These are phyloP conservation scores for Penstemon eatonii DNA, from an alignment of 257 asterid genomes.

Conservation along the genomic window DNA sequence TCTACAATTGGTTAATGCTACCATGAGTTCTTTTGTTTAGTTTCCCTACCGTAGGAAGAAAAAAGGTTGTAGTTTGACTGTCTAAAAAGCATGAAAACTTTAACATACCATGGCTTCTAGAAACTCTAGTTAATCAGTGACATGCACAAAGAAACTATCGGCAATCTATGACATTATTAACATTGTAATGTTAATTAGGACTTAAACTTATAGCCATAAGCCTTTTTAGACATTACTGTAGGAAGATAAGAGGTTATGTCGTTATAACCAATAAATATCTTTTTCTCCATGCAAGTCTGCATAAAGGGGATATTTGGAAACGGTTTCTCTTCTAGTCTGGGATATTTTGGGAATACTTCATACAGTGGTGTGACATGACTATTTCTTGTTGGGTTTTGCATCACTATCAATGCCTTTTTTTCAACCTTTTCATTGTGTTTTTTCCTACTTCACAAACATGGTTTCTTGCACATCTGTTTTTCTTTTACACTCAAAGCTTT, in stretches of 20 bases:
- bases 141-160: background rate
- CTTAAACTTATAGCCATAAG: background rate
- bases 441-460: too few species aligned
- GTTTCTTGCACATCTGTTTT: too few species aligned
- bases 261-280: background rate
- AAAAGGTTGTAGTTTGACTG: slow-evolving; percentile 1
- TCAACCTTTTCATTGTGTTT: too few species aligned
- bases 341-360: too few species aligned
- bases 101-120: slow-evolving; percentile 1
- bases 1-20: background rate
- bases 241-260: background rate
- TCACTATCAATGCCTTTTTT: too few species aligned
- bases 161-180: background rate
- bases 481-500: too few species aligned
- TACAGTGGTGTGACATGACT: too few species aligned
- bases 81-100: background rate
- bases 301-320: background rate
- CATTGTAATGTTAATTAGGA: background rate
- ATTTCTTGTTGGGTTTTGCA: too few species aligned
- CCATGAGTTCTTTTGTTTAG: slow-evolving; percentile 5
- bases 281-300: background rate
- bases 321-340: too few species aligned
- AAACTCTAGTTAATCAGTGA: background rate
- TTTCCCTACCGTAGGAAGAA: slow-evolving; percentile 8
- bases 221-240: background rate